Evolutionary conservation across 768 basidiomycete species (phyloP).

Genomic region (Mycena capillaripes): DNA sequence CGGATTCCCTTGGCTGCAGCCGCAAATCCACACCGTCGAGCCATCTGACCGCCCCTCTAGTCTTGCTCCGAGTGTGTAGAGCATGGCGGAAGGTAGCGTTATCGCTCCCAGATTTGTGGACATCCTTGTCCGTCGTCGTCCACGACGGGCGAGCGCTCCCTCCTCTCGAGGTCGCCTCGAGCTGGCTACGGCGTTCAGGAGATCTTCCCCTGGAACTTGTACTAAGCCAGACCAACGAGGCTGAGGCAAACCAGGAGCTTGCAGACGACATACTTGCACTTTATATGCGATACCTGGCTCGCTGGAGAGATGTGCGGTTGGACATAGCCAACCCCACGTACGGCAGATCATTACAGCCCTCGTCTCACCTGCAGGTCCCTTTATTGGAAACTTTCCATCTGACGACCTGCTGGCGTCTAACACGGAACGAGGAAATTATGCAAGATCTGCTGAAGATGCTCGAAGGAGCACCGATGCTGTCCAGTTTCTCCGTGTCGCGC

Average conservation of each 20-base stretch:
- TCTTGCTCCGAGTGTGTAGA: slow-evolving; percentile 57
- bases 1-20: background rate
- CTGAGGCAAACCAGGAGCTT: slow-evolving; percentile 43
- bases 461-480: slow-evolving; percentile 46
- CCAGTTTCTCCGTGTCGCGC: slow-evolving; percentile 47
- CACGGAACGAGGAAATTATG: slow-evolving; percentile 45
- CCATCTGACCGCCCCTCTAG: slow-evolving; percentile 45
- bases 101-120: slow-evolving; percentile 57
- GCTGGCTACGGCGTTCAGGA: slow-evolving; percentile 53
- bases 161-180: slow-evolving; percentile 41
- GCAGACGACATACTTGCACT: slow-evolving; percentile 47
- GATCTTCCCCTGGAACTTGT: slow-evolving; percentile 48
- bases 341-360: slow-evolving; percentile 38
- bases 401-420: slow-evolving; percentile 42
- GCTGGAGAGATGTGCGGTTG: slow-evolving; percentile 50
- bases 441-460: slow-evolving; percentile 49
- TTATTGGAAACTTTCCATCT: slow-evolving; percentile 48
- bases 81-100: slow-evolving; percentile 58
- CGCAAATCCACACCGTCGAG: slow-evolving; percentile 13
- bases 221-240: slow-evolving; percentile 51
- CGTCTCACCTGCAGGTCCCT: slow-evolving; percentile 42
- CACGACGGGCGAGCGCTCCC: slow-evolving; percentile 48
- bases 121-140: slow-evolving; percentile 48
- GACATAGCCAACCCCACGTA: slow-evolving; percentile 49
- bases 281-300: slow-evolving; percentile 46